These are phyloP conservation scores for Leccinellum albellum DNA, from an alignment of 768 basidiomycete genomes.

Conservation along the genomic window DNA sequence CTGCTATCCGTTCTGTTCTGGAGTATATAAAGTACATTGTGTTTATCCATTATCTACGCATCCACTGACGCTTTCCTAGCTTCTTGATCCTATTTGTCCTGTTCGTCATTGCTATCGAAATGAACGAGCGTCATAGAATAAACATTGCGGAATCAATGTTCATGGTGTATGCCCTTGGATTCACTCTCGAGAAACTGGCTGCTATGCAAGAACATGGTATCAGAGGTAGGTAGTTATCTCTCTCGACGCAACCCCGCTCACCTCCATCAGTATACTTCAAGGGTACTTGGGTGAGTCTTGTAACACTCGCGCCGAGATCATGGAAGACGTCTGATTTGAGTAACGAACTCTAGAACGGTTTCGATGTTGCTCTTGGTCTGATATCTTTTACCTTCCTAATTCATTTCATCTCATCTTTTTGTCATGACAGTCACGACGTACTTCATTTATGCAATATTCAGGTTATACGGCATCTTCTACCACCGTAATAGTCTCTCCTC, in stretches of 20 bases:
- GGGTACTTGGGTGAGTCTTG: conserved; percentile 68
- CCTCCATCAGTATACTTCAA: conserved; percentile 65
- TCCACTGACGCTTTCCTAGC: conserved; percentile 27
- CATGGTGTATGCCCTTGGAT: conserved; percentile 77
- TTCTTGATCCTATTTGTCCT: conserved; percentile 79
- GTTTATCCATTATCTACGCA: neutral
- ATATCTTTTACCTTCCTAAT: neutral
- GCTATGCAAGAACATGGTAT: conserved; percentile 96
- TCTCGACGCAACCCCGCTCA: conserved; percentile 1
- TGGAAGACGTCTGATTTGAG: conserved; percentile 15
- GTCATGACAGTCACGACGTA: conserved; percentile 64
- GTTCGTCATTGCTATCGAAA: conserved; percentile 78
- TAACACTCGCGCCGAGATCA: conserved; percentile 8
- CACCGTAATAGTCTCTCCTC: conserved; percentile 40
- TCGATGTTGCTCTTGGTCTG: conserved; percentile 86
- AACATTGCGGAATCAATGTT: conserved; percentile 70
- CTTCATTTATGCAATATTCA: conserved; percentile 68
- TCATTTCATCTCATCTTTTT: conserved; percentile 1
- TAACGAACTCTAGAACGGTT: conserved; percentile 63
- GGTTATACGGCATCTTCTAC: conserved; percentile 70
- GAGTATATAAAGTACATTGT: conserved; percentile 76
- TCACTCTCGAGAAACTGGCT: conserved; percentile 88
- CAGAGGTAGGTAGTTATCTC: conserved; percentile 48
- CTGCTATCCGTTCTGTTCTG: conserved; percentile 83
- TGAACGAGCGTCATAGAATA: conserved; percentile 54